A percentile compares a stretch with the other conserved stretches of the same genome.
phyloP scores from a whole-genome alignment of 192 early-diverging fungal species.

The Podila epigama region DNA sequence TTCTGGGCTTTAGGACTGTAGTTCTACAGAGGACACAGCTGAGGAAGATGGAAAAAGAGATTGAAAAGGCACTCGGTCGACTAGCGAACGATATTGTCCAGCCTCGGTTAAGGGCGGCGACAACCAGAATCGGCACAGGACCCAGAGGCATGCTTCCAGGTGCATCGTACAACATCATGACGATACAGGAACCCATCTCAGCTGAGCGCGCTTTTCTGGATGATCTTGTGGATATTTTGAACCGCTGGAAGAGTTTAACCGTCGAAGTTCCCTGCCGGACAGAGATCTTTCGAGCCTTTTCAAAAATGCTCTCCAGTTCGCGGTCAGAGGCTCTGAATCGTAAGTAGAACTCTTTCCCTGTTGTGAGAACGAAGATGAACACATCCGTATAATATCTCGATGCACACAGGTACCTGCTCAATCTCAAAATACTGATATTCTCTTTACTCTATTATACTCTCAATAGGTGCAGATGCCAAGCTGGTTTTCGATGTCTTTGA shows the following conservation, averaged over 20 bases:
- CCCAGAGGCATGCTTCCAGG: slow-evolving; percentile 34
- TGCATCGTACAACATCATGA: slow-evolving; percentile 22
- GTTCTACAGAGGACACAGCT: slow-evolving; percentile 51
- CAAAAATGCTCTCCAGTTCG: slow-evolving; percentile 20
- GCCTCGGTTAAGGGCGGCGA: slow-evolving; percentile 19
- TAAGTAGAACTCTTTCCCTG: neutral
- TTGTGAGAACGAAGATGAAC: too few species aligned
- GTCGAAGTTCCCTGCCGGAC: slow-evolving; percentile 33
- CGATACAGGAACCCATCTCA: slow-evolving; percentile 4
- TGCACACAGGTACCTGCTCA: too few species aligned
- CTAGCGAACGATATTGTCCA: slow-evolving; percentile 11
- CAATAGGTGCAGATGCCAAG: slow-evolving; percentile 14
- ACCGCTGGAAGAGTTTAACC: slow-evolving; percentile 11
- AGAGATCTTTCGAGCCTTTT: slow-evolving; percentile 20
- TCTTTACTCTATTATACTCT: neutral
- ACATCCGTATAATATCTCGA: too few species aligned
- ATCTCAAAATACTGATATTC: too few species aligned
- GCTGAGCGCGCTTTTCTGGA: slow-evolving; percentile 21
- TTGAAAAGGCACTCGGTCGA: slow-evolving; percentile 42
- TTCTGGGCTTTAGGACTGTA: slow-evolving; percentile 49
- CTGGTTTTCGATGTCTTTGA: slow-evolving; percentile 23
- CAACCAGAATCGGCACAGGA: slow-evolving; percentile 23
- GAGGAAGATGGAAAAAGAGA: slow-evolving; percentile 54
- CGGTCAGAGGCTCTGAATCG: slow-evolving; percentile 15
- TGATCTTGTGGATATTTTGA: slow-evolving; percentile 22